phyloP scores from a whole-genome alignment of 2,329 filamentous ascomycete genomes.

The Helotiales sp. region DNA sequence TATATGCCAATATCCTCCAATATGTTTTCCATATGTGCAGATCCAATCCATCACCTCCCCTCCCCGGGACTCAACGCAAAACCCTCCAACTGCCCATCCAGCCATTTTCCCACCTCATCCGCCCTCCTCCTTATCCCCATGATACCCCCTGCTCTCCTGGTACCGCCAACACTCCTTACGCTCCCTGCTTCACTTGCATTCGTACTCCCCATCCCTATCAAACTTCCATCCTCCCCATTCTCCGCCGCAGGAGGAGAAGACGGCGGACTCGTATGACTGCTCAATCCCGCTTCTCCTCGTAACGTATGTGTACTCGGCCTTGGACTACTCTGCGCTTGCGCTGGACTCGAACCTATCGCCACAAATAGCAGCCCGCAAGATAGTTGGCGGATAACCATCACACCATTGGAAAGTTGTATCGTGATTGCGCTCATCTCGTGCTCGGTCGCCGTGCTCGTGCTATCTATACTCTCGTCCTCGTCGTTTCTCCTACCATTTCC shows the following conservation, averaged over 20 bases:
- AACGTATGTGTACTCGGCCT: constrained; percentile 5
- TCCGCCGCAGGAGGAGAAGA: constrained; percentile 19
- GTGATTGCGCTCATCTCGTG: constrained; percentile 29
- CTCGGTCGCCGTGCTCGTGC: constrained; percentile 11
- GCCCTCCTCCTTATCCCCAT: constrained; percentile 55
- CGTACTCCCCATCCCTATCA: constrained; percentile 26
- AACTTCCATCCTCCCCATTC: constrained; percentile 5
- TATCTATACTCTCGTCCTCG: constrained; percentile 17
- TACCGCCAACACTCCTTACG: constrained; percentile 36
- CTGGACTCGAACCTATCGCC: constrained; percentile 49
- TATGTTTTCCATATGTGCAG: background rate
- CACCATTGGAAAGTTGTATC: constrained; percentile 55
- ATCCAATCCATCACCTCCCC: constrained; percentile 21
- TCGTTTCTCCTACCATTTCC: constrained; percentile 27
- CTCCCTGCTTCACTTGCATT: constrained; percentile 34
- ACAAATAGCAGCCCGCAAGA: constrained; percentile 62
- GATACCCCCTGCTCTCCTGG: constrained; percentile 42
- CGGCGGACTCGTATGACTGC: constrained; percentile 19
- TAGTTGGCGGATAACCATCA: constrained; percentile 57
- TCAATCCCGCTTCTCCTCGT: constrained; percentile 4
- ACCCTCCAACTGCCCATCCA: constrained; percentile 58
- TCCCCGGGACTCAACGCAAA: constrained; percentile 31
- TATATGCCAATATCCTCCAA: background rate
- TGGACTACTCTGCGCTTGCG: background rate
- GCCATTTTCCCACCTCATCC: constrained; percentile 57